Conservation (phyloP, 805 yeast species). For the Candida corydali region DNA sequence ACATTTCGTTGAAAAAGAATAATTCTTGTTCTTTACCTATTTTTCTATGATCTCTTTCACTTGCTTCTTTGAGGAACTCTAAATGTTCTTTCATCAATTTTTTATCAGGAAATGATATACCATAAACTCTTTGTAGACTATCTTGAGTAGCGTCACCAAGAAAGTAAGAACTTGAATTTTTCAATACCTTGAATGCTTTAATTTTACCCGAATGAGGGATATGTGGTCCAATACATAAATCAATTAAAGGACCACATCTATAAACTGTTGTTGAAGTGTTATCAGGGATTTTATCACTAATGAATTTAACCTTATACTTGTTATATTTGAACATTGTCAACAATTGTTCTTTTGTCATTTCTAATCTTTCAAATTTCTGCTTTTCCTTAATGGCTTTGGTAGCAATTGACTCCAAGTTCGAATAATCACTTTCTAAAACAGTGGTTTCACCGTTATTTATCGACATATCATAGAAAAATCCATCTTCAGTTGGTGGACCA, state of each 20-base stretch:
- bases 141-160: conserved; percentile 90
- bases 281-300: conserved; percentile 87
- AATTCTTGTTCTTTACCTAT: conserved; percentile 96
- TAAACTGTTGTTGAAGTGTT: conserved; percentile 95
- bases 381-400: conserved; percentile 90
- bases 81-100: conserved; percentile 91
- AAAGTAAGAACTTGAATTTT: conserved; percentile 95
- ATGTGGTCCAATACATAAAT: conserved; percentile 96
- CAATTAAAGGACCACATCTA: conserved; percentile 96
- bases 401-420: conserved; percentile 78
- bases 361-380: conserved; percentile 92
- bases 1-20: conserved; percentile 91
- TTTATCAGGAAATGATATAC: conserved; percentile 98
- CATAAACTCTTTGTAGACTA: conserved; percentile 94
- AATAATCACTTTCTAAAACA: conserved; percentile 80
- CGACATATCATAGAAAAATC: conserved; percentile 95
- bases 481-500: conserved; percentile 98
- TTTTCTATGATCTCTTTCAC: conserved; percentile 92
- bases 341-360: conserved; percentile 85
- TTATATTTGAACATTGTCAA: conserved; percentile 93
- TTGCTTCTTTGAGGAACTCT: conserved; percentile 93
- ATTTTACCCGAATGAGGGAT: conserved; percentile 96
- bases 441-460: conserved; percentile 65
- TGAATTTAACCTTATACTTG: conserved; percentile 88
- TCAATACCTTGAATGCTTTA: conserved; percentile 88